Percentiles rank a stretch among this genome's conserved stretches.
Conservation (phyloP, 2,329 filamentous ascomycete genomes). For the Nemania sp. region DNA sequence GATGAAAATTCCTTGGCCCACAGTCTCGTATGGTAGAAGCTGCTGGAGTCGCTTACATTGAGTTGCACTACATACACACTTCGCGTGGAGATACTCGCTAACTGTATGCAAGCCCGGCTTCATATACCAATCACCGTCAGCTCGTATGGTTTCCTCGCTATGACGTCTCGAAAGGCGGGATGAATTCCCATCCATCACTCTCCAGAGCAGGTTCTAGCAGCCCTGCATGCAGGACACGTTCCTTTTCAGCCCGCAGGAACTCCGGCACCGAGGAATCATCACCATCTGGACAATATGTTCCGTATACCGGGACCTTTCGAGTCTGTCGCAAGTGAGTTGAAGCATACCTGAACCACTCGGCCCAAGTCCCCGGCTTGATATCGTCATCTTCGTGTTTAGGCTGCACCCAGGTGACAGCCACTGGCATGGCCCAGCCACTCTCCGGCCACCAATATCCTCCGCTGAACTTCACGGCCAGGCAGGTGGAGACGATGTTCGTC, state of each 20-base stretch:
- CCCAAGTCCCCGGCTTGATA: conserved; percentile 5
- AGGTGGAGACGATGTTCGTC: conserved; percentile 5
- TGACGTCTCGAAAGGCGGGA: neutral
- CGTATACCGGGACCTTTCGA: conserved; percentile 6
- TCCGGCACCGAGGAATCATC: neutral
- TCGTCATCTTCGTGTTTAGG: conserved; percentile 9
- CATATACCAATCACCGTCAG: too few species aligned
- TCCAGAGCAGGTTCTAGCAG: conserved; percentile 6
- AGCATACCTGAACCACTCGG: conserved; percentile 11
- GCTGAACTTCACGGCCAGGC: conserved; percentile 8
- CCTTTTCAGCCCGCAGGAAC: conserved; percentile 2
- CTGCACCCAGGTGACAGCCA: conserved; percentile 4
- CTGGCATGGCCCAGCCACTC: conserved; percentile 7
- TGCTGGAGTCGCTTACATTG: too few species aligned
- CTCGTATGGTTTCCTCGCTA: too few species aligned
- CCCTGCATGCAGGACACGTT: conserved; percentile 7
- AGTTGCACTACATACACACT: too few species aligned
- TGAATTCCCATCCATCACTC: conserved; percentile 10
- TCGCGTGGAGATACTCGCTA: too few species aligned
- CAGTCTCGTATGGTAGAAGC: too few species aligned
- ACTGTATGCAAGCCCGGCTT: too few species aligned
- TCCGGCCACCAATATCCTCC: conserved; percentile 14
- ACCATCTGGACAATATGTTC: neutral
- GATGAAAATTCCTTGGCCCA: too few species aligned
- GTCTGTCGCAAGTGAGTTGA: conserved; percentile 6